Conservation (phyloP, 116 monocot species). For the Trichopus zeylanicus region DNA sequence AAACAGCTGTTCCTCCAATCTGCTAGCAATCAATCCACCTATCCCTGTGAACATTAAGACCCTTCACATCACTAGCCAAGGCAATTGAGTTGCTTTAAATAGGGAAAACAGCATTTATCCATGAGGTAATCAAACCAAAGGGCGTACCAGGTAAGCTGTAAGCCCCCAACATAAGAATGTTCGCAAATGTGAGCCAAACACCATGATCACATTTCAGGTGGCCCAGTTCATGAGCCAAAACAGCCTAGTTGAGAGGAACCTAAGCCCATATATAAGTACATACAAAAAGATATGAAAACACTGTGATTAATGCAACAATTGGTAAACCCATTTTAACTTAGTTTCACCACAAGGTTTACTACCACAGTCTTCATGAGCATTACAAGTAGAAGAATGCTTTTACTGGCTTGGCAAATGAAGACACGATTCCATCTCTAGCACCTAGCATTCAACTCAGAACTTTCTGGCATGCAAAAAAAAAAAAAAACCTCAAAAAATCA, state of each 20-base stretch:
- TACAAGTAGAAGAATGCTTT: no score
- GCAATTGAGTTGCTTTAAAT: not conserved
- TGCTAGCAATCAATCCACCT: constrained; percentile 66
- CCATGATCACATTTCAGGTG: constrained; percentile 98
- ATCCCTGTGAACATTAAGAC: constrained; percentile 34
- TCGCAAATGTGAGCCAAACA: constrained; percentile 94
- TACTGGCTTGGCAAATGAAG: no score
- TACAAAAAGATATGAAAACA: constrained; percentile 1
- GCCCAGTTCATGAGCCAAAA: constrained; percentile 93
- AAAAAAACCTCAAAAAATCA: no score
- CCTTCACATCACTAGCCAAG: not conserved
- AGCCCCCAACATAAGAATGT: constrained; percentile 80
- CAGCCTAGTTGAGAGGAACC: constrained; percentile 50
- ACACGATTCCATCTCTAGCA: no score
- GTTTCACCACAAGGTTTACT: no score
- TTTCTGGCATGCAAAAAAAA: no score
- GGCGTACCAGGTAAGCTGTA: constrained; percentile 72
- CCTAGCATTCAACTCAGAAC: no score
- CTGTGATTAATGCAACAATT: not conserved
- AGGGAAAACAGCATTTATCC: not conserved
- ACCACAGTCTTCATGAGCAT: no score
- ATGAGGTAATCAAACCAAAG: not conserved
- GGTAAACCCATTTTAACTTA: no score
- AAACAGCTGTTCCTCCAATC: constrained; percentile 80
- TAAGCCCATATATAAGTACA: constrained; percentile 9